Evolutionary conservation across 2,329 filamentous ascomycete species (phyloP), one percentile per base, ranked within the genome.

Genomic region (Alternaria sp.): DNA sequence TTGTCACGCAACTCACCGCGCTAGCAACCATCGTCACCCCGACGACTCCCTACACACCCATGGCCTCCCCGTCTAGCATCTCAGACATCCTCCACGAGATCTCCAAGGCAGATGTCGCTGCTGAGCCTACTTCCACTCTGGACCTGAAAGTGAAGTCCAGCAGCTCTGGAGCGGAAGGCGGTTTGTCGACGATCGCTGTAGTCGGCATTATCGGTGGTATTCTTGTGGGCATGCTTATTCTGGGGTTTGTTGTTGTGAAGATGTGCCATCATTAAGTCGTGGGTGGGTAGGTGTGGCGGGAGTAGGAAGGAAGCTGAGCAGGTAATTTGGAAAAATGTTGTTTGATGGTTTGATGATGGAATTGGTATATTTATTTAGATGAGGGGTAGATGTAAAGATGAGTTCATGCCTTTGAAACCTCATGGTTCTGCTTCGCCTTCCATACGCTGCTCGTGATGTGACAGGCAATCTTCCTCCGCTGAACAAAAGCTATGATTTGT

Each of bases 201-300:
- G 23, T 52, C 11, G 49, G 30, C 7, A 52, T 52, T 12, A 40
- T 52, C 3, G 6, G 13, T 1, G 49, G 3, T 25, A 21, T 32
- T 1, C 15, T 52, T 5, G 13, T 40, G 28, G 9, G 23, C 0
- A 10, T 52, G 1, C 0, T 40, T 2, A 6, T n/a, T 2, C 1
- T 36, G 7, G 49, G 17, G 11, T 2, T 36, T 2, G 1, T 52
- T n/a, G 30, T 52, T 9, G 49, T 52, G 28, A 52, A 40, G 5
- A 9, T n/a, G 19, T 23, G 19, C 9, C 19, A 36, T 8, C 13
- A 25, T 17, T 52, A 19, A 52, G 30, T n/a, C n/a, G n/a, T n/a
- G n/a, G n/a, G n/a, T n/a, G n/a, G n/a, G n/a, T n/a, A n/a, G n/a
- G n/a, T n/a, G n/a, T n/a, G n/a, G n/a, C n/a, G n/a, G n/a, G n/a